These are phyloP conservation scores for Cryphonectria carpinicola DNA, from an alignment of 2,329 filamentous ascomycete genomes.

Conservation along the genomic window DNA sequence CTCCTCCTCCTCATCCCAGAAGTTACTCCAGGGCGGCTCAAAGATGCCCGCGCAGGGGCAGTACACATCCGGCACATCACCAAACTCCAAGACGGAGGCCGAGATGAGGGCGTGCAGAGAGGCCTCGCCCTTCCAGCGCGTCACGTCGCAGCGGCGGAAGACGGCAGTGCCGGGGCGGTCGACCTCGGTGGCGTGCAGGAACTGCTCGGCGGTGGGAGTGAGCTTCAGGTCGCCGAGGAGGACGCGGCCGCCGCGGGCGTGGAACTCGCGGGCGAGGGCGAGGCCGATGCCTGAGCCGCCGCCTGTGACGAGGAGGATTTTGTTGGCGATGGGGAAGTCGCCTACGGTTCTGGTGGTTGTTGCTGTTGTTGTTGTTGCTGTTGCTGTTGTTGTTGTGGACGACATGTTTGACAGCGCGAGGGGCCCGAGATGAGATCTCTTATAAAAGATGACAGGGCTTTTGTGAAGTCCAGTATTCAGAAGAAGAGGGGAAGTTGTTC, in stretches of 20 bases:
- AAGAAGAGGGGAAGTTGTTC: background rate
- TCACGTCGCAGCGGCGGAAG: slow-evolving; percentile 23
- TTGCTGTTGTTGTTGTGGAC: background rate
- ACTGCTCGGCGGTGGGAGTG: slow-evolving; percentile 15
- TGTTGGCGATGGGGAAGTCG: slow-evolving; percentile 14
- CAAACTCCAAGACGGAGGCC: slow-evolving; percentile 20
- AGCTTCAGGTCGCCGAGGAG: slow-evolving; percentile 27
- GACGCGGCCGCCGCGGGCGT: slow-evolving; percentile 15
- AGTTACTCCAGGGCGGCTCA: slow-evolving; percentile 41
- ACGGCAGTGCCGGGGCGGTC: slow-evolving; percentile 14
- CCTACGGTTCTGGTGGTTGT: background rate
- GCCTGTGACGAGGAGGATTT: slow-evolving; percentile 26
- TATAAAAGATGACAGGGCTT: background rate
- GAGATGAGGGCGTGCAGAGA: slow-evolving; percentile 16
- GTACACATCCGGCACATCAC: slow-evolving; percentile 42
- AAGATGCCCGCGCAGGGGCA: slow-evolving; percentile 44
- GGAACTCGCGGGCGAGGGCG: slow-evolving; percentile 23
- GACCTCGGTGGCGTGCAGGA: slow-evolving; percentile 12
- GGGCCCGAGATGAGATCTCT: too few species aligned
- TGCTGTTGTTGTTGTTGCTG: background rate
- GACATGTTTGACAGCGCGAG: background rate
- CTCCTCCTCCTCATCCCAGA: slow-evolving; percentile 42
- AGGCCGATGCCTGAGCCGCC: slow-evolving; percentile 28
- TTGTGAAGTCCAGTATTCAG: background rate
- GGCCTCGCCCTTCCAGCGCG: background rate